Percentiles rank a stretch among this genome's conserved stretches.
Conservation (phyloP, 177 flowering plant species). For the Vitis hybrid region DNA sequence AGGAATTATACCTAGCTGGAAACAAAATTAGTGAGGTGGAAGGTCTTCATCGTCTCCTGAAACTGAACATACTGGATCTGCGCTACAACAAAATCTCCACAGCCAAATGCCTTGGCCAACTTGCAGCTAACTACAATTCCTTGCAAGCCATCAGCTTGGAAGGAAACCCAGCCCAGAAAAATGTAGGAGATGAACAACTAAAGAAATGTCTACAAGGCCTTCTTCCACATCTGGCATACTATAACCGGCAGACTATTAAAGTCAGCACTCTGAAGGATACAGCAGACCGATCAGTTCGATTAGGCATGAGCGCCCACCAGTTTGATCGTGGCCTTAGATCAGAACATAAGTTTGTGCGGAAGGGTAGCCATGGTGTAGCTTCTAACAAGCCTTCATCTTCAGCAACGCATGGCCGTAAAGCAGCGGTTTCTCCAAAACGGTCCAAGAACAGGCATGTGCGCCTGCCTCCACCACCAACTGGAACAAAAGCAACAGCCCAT, state of each 20-base stretch:
- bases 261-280: conserved; percentile 61
- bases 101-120: conserved; percentile 86
- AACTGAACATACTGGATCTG: conserved; percentile 74
- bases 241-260: conserved; percentile 69
- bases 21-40: conserved; percentile 95
- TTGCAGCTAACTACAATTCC: conserved; percentile 91
- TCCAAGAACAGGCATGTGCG: conserved; percentile 52
- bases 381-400: conserved; percentile 38
- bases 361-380: conserved; percentile 40
- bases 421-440: conserved; percentile 38
- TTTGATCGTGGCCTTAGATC: conserved; percentile 56
- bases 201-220: conserved; percentile 76
- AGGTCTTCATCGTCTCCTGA: conserved; percentile 94
- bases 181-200: conserved; percentile 90
- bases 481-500: conserved; percentile 32
- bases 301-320: conserved; percentile 51
- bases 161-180: conserved; percentile 95
- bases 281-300: conserved; percentile 59
- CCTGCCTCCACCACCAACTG: conserved; percentile 61
- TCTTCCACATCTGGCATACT: conserved; percentile 78
- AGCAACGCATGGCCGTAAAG: conserved; percentile 43
- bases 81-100: conserved; percentile 95
- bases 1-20: conserved; percentile 90
- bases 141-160: conserved; percentile 87
- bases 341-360: conserved; percentile 59